Percentiles rank a stretch among this genome's conserved stretches.
Conservation (phyloP, 2,329 filamentous ascomycete species). For the Diaporthe vexans region DNA sequence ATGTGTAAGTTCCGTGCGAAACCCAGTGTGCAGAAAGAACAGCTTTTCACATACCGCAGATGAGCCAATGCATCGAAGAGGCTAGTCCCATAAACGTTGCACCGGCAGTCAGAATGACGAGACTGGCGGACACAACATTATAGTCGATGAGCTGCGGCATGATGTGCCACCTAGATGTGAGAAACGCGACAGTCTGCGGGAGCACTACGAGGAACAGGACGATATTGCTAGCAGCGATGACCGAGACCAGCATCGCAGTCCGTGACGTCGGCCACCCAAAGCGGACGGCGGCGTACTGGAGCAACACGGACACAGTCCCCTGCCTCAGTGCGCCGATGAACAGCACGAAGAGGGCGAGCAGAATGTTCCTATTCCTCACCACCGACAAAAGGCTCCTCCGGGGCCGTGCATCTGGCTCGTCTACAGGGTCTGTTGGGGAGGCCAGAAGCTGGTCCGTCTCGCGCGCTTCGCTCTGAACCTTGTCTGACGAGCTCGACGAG, state of each 20-base stretch:
- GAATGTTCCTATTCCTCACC: conserved; percentile 34
- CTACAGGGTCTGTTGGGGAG: not conserved
- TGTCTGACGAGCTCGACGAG: conserved; percentile 29
- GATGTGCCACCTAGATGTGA: conserved; percentile 38
- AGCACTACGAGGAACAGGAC: conserved; percentile 40
- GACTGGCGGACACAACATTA: conserved; percentile 38
- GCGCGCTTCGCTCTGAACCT: conserved; percentile 33
- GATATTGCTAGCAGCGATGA: conserved; percentile 41
- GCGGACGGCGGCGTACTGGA: conserved; percentile 41
- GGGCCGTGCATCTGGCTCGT: not conserved
- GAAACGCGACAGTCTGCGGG: conserved; percentile 37
- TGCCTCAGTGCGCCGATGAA: conserved; percentile 40
- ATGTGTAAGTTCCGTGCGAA: not conserved
- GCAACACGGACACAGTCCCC: conserved; percentile 38
- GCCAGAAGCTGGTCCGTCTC: conserved; percentile 38
- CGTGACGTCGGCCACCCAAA: conserved; percentile 40
- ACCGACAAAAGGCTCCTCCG: conserved; percentile 19
- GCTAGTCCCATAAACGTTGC: conserved; percentile 38
- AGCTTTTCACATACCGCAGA: conserved; percentile 21
- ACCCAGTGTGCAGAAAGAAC: not conserved
- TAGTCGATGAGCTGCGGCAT: conserved; percentile 40
- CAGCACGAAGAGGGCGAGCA: conserved; percentile 40
- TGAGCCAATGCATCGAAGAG: conserved; percentile 38
- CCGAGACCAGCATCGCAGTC: conserved; percentile 41
- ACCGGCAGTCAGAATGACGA: conserved; percentile 35